Base-by-base conservation (phyloP, 1,284 basidiomycete species). In the Trichosporon faecale region DNA sequence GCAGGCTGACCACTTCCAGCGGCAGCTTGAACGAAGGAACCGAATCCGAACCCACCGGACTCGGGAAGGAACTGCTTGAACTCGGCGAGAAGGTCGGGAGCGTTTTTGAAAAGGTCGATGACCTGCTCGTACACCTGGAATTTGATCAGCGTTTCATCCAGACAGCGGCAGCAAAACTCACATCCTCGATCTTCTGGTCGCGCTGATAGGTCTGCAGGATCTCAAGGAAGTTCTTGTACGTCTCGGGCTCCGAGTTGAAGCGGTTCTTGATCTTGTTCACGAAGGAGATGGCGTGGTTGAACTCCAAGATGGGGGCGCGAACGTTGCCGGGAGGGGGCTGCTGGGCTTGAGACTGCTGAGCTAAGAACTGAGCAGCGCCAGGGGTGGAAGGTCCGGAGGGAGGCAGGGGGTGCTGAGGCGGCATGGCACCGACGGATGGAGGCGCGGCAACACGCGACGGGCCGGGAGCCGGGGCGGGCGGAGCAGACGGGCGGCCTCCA, bases 221-320 rank as follows among this genome's bases (percentile, higher is more conserved):
- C 85, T 99, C 96, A 77, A 99, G 86, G 84, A 99, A 99, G 79
- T 94, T 91, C 85, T 98, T 98, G 87, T 99, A 99, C 60, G 92
- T 96, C 77, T 96, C 93, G 25, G 91, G 90, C 75, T 98, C 94
- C 73, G 91, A 90, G n/a, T 89, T 86, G 84, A 92, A 99, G 65
- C 95, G 90, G 61, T 91, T 90, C 86, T 99, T 99, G 86, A 99
- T 99, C 87, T 95, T 96, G 88, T 98, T 98, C 76, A 99, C 90
- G 82, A 96, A 99, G 77, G 94, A 91, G 76, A 99, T 98, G 25
- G 97, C 97, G 80, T 96, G 94, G 82, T 98, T 95, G 86, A 99
- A 98, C 81, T 98, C 95, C 73, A 88, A 83, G 35, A 85, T 85
- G n/a, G 85, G 85, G 1, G 82, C 65, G 66, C 66, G 61, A 16